Percentiles rank a stretch among this genome's conserved stretches.
phyloP scores from a whole-genome alignment of 441 rosid species.

The Pelargonium australe region DNA sequence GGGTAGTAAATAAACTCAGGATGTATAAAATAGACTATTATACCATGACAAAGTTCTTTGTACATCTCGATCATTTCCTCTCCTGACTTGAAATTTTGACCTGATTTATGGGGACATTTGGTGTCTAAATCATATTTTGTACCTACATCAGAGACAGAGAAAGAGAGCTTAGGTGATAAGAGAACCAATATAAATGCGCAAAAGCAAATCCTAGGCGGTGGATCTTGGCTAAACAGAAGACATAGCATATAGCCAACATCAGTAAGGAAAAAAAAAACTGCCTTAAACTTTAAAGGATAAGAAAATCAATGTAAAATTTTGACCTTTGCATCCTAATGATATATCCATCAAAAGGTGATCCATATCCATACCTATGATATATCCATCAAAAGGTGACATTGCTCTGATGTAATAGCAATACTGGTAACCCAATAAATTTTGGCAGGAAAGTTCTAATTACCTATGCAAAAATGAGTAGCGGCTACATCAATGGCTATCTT shows the following conservation, averaged over 20 bases:
- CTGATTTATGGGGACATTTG: conserved; percentile 64
- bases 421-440: not conserved
- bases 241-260: not conserved
- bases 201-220: not conserved
- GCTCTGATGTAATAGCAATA: conserved; percentile 9
- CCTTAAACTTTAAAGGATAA: not conserved
- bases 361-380: conserved; percentile 6
- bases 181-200: conserved; percentile 15
- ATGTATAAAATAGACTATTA: conserved; percentile 15
- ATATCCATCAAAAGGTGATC: not conserved
- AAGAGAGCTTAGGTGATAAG: conserved; percentile 6
- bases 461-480: conserved; percentile 81
- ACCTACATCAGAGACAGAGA: conserved; percentile 36
- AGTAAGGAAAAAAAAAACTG: not conserved
- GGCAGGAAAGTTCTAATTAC: conserved; percentile 35
- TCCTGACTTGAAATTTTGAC: conserved; percentile 86
- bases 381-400: conserved; percentile 8
- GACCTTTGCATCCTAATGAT: not conserved
- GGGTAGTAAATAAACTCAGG: conserved; percentile 15
- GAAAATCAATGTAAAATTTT: not conserved
- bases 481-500: conserved; percentile 85
- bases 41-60: conserved; percentile 77
- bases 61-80: conserved; percentile 95
- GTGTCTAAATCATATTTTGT: conserved; percentile 87
- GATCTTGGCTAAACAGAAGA: not conserved